phyloP scores from a whole-genome alignment of 2,329 filamentous ascomycete genomes.

The Aspergillus intermedius region DNA sequence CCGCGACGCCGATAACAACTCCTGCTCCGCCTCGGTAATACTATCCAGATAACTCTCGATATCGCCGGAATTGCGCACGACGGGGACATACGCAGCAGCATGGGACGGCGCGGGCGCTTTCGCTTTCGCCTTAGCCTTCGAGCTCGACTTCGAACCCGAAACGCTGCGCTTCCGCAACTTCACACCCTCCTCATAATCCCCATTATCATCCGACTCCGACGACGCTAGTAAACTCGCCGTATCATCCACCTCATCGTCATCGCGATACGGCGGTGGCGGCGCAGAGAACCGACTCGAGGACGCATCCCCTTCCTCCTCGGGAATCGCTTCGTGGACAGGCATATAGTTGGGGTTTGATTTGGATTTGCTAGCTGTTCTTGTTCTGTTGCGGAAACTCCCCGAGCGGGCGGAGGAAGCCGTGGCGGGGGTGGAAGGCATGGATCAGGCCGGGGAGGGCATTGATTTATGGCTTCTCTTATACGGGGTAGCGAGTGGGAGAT shows the following conservation, averaged over 20 bases:
- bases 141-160: slow-evolving; percentile 1
- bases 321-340: slow-evolving; percentile 13
- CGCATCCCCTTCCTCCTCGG: slow-evolving; percentile 9
- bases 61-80: slow-evolving; percentile 13
- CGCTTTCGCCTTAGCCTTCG: slow-evolving; percentile 11
- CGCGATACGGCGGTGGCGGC: slow-evolving; percentile 1
- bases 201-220: not conserved
- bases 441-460: not conserved
- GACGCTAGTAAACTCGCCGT: slow-evolving; percentile 1
- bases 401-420: slow-evolving; percentile 2
- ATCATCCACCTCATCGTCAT: slow-evolving; percentile 5
- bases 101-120: not conserved
- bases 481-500: too few species aligned
- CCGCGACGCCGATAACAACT: slow-evolving; percentile 14
- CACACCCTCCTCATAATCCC: not conserved
- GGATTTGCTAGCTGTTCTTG: not conserved
- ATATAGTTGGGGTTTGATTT: slow-evolving; percentile 6
- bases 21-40: slow-evolving; percentile 19
- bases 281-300: not conserved
- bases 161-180: not conserved
- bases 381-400: slow-evolving; percentile 2
- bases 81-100: slow-evolving; percentile 9
- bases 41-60: slow-evolving; percentile 18
- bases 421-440: not conserved
- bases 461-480: not conserved